These are phyloP conservation scores for Stagonosporopsis vannaccii DNA, from an alignment of 2,329 filamentous ascomycete genomes.

Conservation along the genomic window DNA sequence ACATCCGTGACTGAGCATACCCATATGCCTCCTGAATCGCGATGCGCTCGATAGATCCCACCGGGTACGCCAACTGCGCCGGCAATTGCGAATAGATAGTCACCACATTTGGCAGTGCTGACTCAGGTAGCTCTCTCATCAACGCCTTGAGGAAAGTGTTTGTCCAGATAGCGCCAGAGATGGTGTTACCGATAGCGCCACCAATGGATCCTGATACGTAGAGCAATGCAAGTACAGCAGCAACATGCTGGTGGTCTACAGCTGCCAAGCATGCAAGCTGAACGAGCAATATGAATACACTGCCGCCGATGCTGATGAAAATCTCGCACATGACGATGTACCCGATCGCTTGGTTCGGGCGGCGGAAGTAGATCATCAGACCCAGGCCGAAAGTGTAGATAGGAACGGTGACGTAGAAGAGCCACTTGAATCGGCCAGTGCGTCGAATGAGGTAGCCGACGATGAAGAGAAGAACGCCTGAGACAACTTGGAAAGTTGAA, in stretches of 20 bases:
- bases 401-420: conserved; percentile 64
- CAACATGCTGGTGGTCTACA: conserved; percentile 61
- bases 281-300: conserved; percentile 62
- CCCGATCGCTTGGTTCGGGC: conserved; percentile 46
- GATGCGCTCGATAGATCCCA: conserved; percentile 56
- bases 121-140: conserved; percentile 45
- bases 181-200: conserved; percentile 64
- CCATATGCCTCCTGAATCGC: conserved; percentile 44
- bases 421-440: conserved; percentile 63
- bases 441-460: conserved; percentile 56
- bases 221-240: conserved; percentile 67
- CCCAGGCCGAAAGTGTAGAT: conserved; percentile 69
- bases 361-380: conserved; percentile 55
- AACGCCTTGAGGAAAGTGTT: conserved; percentile 57
- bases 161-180: conserved; percentile 68
- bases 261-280: conserved; percentile 59
- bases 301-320: conserved; percentile 49
- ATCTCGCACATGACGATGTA: conserved; percentile 23
- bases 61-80: conserved; percentile 61
- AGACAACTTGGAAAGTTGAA: conserved; percentile 64
- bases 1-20: conserved; percentile 18
- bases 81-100: conserved; percentile 60
- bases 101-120: conserved; percentile 47
- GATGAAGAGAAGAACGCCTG: conserved; percentile 61
- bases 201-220: conserved; percentile 67